Evolutionary conservation across 805 yeast genomes (phyloP).

Genomic region (Candida fluviatilis): DNA sequence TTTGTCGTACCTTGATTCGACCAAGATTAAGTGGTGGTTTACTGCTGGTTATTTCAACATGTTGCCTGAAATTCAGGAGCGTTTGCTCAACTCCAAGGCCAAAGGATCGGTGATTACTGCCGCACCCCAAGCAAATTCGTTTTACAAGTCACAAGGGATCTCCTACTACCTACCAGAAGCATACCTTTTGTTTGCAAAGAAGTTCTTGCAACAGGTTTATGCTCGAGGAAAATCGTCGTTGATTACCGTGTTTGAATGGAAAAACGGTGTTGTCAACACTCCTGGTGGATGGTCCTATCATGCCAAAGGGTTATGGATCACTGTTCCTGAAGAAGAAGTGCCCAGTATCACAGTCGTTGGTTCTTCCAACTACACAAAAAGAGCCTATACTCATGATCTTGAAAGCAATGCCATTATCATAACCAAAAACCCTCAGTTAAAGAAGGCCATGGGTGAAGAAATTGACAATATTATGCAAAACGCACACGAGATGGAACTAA

Average conservation of each 20-base stretch:
- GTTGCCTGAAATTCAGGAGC: conserved; percentile 64
- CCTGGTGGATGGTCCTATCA: conserved; percentile 95
- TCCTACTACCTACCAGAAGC: conserved; percentile 84
- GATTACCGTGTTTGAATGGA: conserved; percentile 77
- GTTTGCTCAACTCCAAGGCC: conserved; percentile 55
- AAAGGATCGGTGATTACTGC: conserved; percentile 80
- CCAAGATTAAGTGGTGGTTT: conserved; percentile 68
- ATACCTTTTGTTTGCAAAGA: conserved; percentile 69
- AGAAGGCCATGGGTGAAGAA: conserved; percentile 56
- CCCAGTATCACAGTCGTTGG: conserved; percentile 85
- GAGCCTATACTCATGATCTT: conserved; percentile 84
- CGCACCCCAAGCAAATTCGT: conserved; percentile 90
- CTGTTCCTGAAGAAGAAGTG: conserved; percentile 46
- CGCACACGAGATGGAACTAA: conserved; percentile 49
- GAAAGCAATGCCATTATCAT: conserved; percentile 82
- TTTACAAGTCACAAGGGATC: conserved; percentile 78
- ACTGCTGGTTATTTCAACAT: conserved; percentile 97
- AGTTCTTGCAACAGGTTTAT: conserved; percentile 55
- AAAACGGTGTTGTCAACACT: conserved; percentile 75
- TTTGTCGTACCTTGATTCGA: conserved; percentile 52
- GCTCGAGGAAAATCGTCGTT: conserved; percentile 34
- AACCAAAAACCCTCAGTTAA: conserved; percentile 62
- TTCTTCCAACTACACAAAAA: conserved; percentile 86
- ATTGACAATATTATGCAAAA: conserved; percentile 53
- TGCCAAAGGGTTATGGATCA: conserved; percentile 92